Evolutionary conservation across 441 rosid genomes (phyloP).

Genomic region (Jatropha podagrica): DNA sequence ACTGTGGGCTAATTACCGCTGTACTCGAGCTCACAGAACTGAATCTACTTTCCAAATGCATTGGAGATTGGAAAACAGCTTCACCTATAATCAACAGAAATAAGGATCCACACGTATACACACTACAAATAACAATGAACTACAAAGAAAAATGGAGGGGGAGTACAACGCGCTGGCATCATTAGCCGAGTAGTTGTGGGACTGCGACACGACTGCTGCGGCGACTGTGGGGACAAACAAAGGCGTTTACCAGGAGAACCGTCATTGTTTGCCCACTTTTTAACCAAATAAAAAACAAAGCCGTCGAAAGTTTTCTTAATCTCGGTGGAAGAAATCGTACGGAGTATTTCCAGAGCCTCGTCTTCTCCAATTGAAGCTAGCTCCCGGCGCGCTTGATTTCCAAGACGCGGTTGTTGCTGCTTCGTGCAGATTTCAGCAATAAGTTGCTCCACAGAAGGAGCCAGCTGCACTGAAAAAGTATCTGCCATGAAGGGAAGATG

Average conservation of each 20-base stretch:
- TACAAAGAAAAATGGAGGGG: background rate
- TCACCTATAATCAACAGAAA: constrained; percentile 3
- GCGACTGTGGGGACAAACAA: constrained; percentile 22
- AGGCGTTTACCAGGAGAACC: constrained; percentile 30
- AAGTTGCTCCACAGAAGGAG: constrained; percentile 38
- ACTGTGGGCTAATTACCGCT: constrained; percentile 31
- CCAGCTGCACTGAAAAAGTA: constrained; percentile 23
- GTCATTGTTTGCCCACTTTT: background rate
- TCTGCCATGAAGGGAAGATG: background rate
- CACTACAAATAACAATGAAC: background rate
- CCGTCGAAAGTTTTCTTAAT: constrained; percentile 28
- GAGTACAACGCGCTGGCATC: constrained; percentile 3
- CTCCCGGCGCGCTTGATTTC: constrained; percentile 19
- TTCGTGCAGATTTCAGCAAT: constrained; percentile 37
- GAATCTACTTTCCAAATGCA: background rate
- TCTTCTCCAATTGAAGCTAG: constrained; percentile 44
- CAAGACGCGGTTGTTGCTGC: constrained; percentile 31
- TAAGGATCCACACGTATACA: background rate
- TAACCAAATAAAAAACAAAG: constrained; percentile 14
- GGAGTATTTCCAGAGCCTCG: constrained; percentile 35
- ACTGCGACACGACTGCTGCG: constrained; percentile 5
- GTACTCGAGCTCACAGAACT: background rate
- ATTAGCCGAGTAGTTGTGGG: constrained; percentile 5
- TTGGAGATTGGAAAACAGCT: background rate
- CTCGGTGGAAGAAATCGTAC: background rate